phyloP scores from a whole-genome alignment of 192 early-diverging fungal genomes.

The Allomyces arbusculus region DNA sequence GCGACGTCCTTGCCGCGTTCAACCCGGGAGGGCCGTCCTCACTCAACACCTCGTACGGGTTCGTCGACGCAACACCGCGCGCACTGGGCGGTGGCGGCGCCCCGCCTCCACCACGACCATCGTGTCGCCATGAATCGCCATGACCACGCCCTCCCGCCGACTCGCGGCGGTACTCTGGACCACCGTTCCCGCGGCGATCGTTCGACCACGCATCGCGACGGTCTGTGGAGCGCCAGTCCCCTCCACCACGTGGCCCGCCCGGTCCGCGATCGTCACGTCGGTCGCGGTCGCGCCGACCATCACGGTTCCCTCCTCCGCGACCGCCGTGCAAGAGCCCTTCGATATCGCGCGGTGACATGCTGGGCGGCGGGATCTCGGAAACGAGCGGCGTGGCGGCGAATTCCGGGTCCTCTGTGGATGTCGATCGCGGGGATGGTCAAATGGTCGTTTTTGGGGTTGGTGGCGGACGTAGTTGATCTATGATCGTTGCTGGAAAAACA shows the following conservation, averaged over 20 bases:
- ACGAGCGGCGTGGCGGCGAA: not conserved
- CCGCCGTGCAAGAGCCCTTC: not conserved
- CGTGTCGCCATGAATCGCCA: not conserved
- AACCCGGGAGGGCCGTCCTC: too few species aligned
- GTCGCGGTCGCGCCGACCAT: not conserved
- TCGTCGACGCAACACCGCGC: too few species aligned
- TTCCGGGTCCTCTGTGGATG: not conserved
- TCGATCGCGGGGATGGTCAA: not conserved
- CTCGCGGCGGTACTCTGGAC: not conserved
- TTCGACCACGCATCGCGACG: not conserved
- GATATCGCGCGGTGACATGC: not conserved
- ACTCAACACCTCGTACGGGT: too few species aligned
- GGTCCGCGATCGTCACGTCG: not conserved
- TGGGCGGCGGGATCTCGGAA: not conserved
- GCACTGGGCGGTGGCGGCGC: too few species aligned
- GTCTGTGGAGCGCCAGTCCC: not conserved
- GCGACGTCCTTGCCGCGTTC: too few species aligned
- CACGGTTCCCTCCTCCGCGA: not conserved
- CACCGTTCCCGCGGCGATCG: not conserved
- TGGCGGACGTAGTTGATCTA: too few species aligned
- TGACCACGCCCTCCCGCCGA: not conserved
- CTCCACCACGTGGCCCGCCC: not conserved
- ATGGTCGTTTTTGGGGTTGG: not conserved
- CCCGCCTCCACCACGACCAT: not conserved
- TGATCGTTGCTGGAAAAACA: too few species aligned